Conservation (phyloP, 805 yeast genomes). For the Kluyveromyces aestuarii region DNA sequence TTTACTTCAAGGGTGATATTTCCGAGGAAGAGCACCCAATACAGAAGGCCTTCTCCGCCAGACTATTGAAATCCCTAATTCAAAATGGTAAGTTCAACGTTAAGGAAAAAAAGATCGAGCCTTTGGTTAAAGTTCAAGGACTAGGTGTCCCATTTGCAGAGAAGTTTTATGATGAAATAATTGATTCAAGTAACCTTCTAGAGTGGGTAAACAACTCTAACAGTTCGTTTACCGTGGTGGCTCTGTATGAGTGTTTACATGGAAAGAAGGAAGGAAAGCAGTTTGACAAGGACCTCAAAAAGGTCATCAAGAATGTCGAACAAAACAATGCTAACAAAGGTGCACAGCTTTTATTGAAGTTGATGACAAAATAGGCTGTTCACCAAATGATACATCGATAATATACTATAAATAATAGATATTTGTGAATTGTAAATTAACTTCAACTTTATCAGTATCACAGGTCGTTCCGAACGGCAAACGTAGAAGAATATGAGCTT, state of each 20-base stretch:
- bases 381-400: neutral
- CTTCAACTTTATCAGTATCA: too few species aligned
- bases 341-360: slow-evolving; percentile 40
- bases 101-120: slow-evolving; percentile 44
- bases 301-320: slow-evolving; percentile 37
- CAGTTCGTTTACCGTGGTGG: slow-evolving; percentile 75
- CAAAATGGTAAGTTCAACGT: slow-evolving; percentile 81
- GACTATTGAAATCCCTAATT: slow-evolving; percentile 66
- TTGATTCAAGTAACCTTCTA: slow-evolving; percentile 40
- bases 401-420: neutral
- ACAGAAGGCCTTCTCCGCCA: slow-evolving; percentile 61
- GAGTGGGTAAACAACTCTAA: slow-evolving; percentile 62
- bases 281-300: slow-evolving; percentile 47
- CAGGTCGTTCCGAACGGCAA: neutral
- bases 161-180: slow-evolving; percentile 43
- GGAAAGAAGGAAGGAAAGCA: slow-evolving; percentile 36
- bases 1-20: slow-evolving; percentile 58
- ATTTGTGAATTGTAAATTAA: neutral
- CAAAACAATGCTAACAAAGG: slow-evolving; percentile 52
- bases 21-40: slow-evolving; percentile 58
- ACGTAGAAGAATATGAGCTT: too few species aligned
- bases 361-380: slow-evolving; percentile 17
- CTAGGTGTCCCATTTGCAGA: slow-evolving; percentile 54
- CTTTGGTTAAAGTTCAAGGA: slow-evolving; percentile 35
- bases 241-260: slow-evolving; percentile 60